Conservation (phyloP, 345 rosid species). For the Rubroshorea leprosula region DNA sequence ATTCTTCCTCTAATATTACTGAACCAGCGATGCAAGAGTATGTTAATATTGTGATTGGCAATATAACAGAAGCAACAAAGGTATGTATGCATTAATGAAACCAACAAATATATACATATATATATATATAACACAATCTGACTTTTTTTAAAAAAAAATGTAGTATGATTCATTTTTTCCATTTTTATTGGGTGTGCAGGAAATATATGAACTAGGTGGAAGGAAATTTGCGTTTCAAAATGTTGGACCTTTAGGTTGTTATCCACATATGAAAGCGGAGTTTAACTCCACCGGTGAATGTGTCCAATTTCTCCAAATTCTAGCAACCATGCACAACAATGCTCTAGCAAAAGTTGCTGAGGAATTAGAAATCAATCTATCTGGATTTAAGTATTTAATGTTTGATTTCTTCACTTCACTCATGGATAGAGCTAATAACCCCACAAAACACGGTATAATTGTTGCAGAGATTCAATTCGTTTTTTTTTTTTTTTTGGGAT, state of each 20-base stretch:
- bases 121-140: too few species aligned
- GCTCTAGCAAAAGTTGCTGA: conserved; percentile 8
- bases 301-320: background rate
- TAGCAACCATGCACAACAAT: conserved; percentile 19
- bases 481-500: too few species aligned
- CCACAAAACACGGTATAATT: background rate
- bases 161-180: too few species aligned
- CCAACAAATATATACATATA: background rate
- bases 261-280: conserved; percentile 10
- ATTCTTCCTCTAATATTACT: background rate
- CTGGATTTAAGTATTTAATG: conserved; percentile 19
- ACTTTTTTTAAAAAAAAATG: too few species aligned
- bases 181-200: background rate
- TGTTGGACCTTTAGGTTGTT: conserved; percentile 27
- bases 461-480: too few species aligned
- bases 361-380: conserved; percentile 7
- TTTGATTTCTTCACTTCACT: background rate
- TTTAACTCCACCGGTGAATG: conserved; percentile 4
- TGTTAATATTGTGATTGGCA: conserved; percentile 25
- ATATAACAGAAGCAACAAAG: conserved; percentile 19
- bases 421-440: background rate
- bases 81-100: conserved; percentile 4
- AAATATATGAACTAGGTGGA: conserved; percentile 10
- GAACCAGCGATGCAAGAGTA: background rate
- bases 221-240: conserved; percentile 25